Percentiles rank a stretch among this genome's conserved stretches.
Conservation (phyloP, 352 stramenopile genomes). For the Phytopythium aichiense region DNA sequence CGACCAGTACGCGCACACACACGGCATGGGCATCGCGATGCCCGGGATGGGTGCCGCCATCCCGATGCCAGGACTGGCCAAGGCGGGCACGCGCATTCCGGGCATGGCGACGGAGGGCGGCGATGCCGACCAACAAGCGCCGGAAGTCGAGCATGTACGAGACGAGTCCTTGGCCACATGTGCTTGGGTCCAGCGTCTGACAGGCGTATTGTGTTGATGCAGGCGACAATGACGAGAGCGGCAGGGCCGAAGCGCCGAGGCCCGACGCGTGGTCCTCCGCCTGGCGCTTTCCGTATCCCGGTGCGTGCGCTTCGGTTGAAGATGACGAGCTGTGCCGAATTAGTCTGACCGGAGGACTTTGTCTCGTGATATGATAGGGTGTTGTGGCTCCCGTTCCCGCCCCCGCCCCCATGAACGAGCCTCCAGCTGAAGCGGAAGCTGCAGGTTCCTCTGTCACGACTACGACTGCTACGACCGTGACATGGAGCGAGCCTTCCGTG, state of each 20-base stretch:
- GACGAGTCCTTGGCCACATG: conserved; percentile 1
- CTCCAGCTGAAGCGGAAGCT: neutral
- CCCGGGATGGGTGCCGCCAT: conserved; percentile 78
- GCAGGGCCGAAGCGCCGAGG: conserved; percentile 73
- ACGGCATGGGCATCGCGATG: conserved; percentile 72
- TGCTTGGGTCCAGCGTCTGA: neutral
- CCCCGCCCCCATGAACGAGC: neutral
- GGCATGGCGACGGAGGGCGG: conserved; percentile 43
- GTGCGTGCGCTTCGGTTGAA: conserved; percentile 11
- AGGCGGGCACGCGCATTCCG: conserved; percentile 59
- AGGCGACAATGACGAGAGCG: conserved; percentile 77
- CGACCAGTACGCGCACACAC: conserved; percentile 70
- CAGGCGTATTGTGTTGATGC: neutral
- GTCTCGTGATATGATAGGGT: neutral
- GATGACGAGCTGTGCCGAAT: neutral
- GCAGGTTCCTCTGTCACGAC: neutral
- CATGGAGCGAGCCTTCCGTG: neutral
- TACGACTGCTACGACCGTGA: neutral
- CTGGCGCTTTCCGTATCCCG: conserved; percentile 59
- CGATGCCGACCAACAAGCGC: conserved; percentile 16
- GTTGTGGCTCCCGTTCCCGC: conserved; percentile 2
- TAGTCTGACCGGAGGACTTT: neutral
- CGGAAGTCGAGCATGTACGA: conserved; percentile 50
- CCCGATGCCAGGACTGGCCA: conserved; percentile 78
- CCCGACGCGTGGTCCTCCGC: conserved; percentile 47